Conservation (phyloP, 2,329 filamentous ascomycete species). For the Periconia digitata region DNA sequence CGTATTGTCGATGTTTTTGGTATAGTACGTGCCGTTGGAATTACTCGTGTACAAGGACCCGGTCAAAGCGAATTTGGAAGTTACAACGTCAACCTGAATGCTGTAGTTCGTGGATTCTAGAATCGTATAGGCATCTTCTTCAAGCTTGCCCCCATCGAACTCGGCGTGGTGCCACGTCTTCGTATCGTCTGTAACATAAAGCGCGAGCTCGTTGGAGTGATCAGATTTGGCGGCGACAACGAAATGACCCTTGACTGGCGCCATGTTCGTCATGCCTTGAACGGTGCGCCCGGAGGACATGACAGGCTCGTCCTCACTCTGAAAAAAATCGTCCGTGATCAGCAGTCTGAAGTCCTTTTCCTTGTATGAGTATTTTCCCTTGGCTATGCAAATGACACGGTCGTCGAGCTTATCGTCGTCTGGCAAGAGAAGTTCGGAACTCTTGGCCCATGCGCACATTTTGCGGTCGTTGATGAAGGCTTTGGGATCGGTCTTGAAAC, state of each 20-base stretch:
- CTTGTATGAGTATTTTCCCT: conserved; percentile 69
- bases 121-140: conserved; percentile 86
- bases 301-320: conserved; percentile 67
- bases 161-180: conserved; percentile 87
- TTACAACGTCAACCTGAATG: conserved; percentile 93
- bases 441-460: conserved; percentile 87
- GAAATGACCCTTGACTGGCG: conserved; percentile 81
- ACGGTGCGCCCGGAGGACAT: conserved; percentile 74
- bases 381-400: conserved; percentile 78
- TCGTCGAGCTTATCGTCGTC: conserved; percentile 65
- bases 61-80: conserved; percentile 67
- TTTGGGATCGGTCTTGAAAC: conserved; percentile 71
- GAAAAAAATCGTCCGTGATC: conserved; percentile 83
- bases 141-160: conserved; percentile 82
- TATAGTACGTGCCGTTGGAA: conserved; percentile 96
- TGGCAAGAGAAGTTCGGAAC: conserved; percentile 70
- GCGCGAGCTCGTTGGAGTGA: conserved; percentile 84
- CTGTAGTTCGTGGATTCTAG: conserved; percentile 97
- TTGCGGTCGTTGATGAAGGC: conserved; percentile 67
- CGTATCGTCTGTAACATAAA: conserved; percentile 86
- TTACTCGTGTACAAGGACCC: conserved; percentile 94
- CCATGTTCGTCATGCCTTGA: conserved; percentile 78
- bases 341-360: conserved; percentile 76
- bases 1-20: conserved; percentile 85
- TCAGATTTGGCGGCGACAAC: conserved; percentile 79